Evolutionary conservation across 495 filamentous ascomycete genomes (phyloP), one percentile per base, ranked within the genome.

Genomic region (Talaromyces proteolyticus): DNA sequence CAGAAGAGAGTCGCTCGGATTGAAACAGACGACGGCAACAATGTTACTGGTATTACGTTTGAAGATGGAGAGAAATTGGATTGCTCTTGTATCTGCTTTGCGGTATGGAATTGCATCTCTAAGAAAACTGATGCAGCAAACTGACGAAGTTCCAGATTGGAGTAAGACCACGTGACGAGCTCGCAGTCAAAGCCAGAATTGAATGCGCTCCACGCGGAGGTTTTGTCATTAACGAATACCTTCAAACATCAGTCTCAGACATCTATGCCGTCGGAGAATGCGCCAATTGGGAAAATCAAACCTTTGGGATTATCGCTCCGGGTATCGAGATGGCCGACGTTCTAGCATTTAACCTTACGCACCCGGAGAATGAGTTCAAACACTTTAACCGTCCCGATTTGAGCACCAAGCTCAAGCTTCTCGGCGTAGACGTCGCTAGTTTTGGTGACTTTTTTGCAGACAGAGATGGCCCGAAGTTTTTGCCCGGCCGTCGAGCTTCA

Each of bases 401-500:
- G 16, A 95, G 90, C 68, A 97, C 92, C 0, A 97, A 95, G 63
- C 65, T 97, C 6, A 97, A 97, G 72, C 73, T 97, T 0, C 74
- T 97, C 0, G 92, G 92, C 1, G 92, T 96, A 3, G 91, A 96
- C 56, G 92, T 97, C 2, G 92, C 92, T 24, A 92, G 87, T 58
- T 97, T 96, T 59, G 92, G 92, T 0, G 92, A 97, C 60, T 97
- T 93, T 73, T 97, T 97, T 53, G 92, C 92, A 2, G 92, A 97
- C 54, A 74, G 90, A 50, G 85, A 95, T 61, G 90, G 90, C 0
- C 90, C 90, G 0, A 88, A 85, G 51, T 78, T 85, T 36, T 64
- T 90, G 20, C 88, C 89, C 0, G 76, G 75, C 3, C 75, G 70
- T 21, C 72, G 66, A 48, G 68, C 66, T 39, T 58, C 57, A 47